Evolutionary conservation across 1,284 basidiomycete species (phyloP), one percentile per base, ranked within the genome.

Genomic region (Mycena sp.): DNA sequence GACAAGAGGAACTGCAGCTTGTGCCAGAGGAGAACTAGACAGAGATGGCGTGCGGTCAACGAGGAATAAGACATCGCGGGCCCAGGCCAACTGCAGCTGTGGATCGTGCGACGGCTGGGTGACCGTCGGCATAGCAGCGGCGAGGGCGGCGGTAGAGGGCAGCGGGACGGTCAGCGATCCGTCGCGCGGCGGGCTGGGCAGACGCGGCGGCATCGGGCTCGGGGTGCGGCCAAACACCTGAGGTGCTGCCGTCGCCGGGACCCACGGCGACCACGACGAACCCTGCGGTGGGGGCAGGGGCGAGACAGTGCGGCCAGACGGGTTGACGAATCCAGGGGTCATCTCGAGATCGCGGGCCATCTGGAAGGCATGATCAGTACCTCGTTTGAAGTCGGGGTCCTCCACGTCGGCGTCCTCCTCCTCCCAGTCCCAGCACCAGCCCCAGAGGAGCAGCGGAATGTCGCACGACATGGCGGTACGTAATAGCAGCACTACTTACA

Each of bases 21-120:
- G 87, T 1, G 85, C 83, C 62, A 94, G 87, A 26, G 21, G 82
- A 75, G 70, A 95, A 86, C 52, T 77, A 73, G 35, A 81, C 78
- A 14, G 88, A 85, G 1, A 87, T 87, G 14, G 64, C 85, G 85
- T 12, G 77, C 78, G 37, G 80, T 94, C 91, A 65, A 94, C 88
- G 65, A 94, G 89, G 70, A 88, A 86, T 69, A 96, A 78, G 55
- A 96, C 89, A 67, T 95, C 92, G 45, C 89, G 83, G 6, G 86
- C 85, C 95, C 95, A 97, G 19, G 83, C 79, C 17, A 96, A 76
- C 67, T 87, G 87, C 50, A 86, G 79, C 0, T 78, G 72, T 0
- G 88, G 87, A 70, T 90, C 87, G 63, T 83, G 83, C 45, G 67
- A 70, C 0, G 85, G 81, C 10, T 81, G 76, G 62, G 89, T 85